Evolutionary conservation across 805 yeast genomes (phyloP).

Genomic region (Nematodospora valgi): DNA sequence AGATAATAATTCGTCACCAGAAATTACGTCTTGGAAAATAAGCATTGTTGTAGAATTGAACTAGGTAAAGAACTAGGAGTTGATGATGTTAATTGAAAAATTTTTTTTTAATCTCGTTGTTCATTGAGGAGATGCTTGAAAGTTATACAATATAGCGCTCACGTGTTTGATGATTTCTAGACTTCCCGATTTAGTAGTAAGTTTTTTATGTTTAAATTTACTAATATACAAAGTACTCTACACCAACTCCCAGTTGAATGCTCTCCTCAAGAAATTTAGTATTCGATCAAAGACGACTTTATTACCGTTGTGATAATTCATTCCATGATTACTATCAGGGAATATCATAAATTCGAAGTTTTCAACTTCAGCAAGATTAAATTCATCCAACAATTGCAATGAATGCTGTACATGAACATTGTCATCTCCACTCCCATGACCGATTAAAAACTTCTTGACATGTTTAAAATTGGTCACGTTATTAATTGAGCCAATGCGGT

Average conservation of each 20-base stretch:
- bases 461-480: conserved; percentile 43
- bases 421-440: conserved; percentile 84
- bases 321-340: conserved; percentile 79
- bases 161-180: conserved; percentile 8
- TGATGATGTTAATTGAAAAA: conserved; percentile 1
- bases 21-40: conserved; percentile 67
- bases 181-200: conserved; percentile 12
- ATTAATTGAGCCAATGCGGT: conserved; percentile 43
- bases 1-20: conserved; percentile 94
- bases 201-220: neutral
- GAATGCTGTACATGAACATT: conserved; percentile 79
- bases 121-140: neutral
- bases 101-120: neutral
- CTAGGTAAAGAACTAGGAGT: neutral
- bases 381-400: conserved; percentile 55
- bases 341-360: conserved; percentile 78
- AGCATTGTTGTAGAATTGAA: conserved; percentile 27
- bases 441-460: conserved; percentile 57
- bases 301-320: conserved; percentile 69
- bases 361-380: conserved; percentile 71
- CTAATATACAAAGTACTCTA: neutral
- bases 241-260: conserved; percentile 16
- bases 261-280: conserved; percentile 14
- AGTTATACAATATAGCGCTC: conserved; percentile 1
- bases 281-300: conserved; percentile 58